These are phyloP conservation scores for Brasenia schreberi DNA, from an alignment of 164 flowering plant genomes.

Conservation along the genomic window DNA sequence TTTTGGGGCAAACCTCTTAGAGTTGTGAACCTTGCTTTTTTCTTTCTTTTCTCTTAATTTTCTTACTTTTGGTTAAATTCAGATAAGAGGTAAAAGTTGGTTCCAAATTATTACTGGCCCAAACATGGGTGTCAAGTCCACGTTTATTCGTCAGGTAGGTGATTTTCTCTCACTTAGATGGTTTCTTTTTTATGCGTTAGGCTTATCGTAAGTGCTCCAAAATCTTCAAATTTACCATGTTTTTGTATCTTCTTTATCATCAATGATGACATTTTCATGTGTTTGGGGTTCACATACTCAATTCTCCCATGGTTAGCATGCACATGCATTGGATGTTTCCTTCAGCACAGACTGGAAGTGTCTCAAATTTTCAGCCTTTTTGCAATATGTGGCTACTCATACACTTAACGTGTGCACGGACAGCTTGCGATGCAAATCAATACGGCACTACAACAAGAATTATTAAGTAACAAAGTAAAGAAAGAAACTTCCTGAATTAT, in stretches of 20 bases:
- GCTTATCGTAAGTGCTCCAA: no score
- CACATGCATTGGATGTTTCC: neutral
- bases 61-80: slow-evolving; percentile 4
- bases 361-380: no score
- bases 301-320: neutral
- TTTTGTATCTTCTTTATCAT: neutral
- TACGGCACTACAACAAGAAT: no score
- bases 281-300: neutral
- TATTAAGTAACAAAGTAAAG: no score
- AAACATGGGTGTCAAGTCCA: slow-evolving; percentile 99
- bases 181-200: no score
- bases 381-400: no score
- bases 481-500: no score
- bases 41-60: slow-evolving; percentile 3
- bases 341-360: no score
- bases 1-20: neutral
- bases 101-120: slow-evolving; percentile 98
- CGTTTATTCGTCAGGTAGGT: slow-evolving; percentile 89
- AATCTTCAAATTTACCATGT: neutral
- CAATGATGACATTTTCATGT: neutral
- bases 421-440: no score
- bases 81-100: slow-evolving; percentile 93
- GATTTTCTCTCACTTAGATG: neutral
- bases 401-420: no score
- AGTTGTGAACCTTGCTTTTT: neutral